Evolutionary conservation across 2,329 filamentous ascomycete species (phyloP).

Genomic region (Scleromitrula shiraiana): DNA sequence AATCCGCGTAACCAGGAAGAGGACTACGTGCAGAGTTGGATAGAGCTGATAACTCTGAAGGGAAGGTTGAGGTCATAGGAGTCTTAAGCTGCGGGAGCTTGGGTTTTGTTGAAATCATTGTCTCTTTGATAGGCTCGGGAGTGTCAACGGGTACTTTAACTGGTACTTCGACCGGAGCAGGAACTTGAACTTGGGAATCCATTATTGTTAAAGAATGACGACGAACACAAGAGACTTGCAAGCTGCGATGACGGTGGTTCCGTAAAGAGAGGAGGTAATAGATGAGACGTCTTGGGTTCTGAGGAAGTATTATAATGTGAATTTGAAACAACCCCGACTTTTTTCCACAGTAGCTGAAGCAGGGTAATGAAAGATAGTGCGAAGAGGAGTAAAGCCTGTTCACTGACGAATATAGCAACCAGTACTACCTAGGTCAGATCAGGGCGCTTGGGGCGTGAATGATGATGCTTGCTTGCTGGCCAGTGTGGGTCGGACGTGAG

Average conservation of each 20-base stretch:
- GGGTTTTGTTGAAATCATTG: slow-evolving; percentile 34
- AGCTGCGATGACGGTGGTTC: slow-evolving; percentile 23
- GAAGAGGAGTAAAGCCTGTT: slow-evolving; percentile 16
- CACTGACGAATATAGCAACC: slow-evolving; percentile 10
- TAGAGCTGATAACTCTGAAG: slow-evolving; percentile 49
- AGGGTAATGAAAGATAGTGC: slow-evolving; percentile 15
- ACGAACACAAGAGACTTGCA: slow-evolving; percentile 19
- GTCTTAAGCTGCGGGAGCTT: slow-evolving; percentile 56
- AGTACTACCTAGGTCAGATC: slow-evolving; percentile 6
- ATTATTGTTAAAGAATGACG: slow-evolving; percentile 21
- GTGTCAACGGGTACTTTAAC: slow-evolving; percentile 14
- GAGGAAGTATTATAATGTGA: slow-evolving; percentile 26
- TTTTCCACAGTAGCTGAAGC: slow-evolving; percentile 16
- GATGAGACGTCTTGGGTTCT: slow-evolving; percentile 12
- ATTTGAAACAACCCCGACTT: slow-evolving; percentile 6
- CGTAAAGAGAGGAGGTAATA: slow-evolving; percentile 16
- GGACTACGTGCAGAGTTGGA: slow-evolving; percentile 61
- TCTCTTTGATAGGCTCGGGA: slow-evolving; percentile 13
- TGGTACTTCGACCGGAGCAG: slow-evolving; percentile 17
- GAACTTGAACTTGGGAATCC: slow-evolving; percentile 4
- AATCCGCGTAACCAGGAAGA: slow-evolving; percentile 49
- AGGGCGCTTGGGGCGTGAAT: slow-evolving; percentile 10
- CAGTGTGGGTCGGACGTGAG: slow-evolving; percentile 3
- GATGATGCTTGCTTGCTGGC: slow-evolving; percentile 8
- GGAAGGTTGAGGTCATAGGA: slow-evolving; percentile 54